Evolutionary conservation across 2,329 filamentous ascomycete species (phyloP).

Genomic region (Meredithiella fracta): DNA sequence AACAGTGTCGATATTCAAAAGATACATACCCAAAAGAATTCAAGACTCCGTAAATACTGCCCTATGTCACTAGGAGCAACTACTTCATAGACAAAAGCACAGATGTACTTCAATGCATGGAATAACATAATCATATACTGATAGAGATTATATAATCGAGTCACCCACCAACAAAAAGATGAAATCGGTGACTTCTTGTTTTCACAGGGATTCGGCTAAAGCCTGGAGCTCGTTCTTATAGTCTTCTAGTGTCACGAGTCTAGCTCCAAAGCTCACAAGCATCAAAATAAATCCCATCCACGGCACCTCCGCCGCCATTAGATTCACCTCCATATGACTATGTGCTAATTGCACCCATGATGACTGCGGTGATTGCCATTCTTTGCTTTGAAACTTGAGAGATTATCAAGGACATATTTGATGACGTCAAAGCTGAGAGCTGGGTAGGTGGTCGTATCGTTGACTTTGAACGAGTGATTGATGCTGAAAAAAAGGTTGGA

Average conservation of each 20-base stretch:
- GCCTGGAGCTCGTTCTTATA: background rate
- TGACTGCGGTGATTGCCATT: background rate
- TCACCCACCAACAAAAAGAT: too few species aligned
- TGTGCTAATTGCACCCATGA: background rate
- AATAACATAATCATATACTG: background rate
- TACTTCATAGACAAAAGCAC: background rate
- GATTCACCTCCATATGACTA: background rate
- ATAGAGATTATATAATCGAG: too few species aligned
- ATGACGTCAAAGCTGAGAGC: background rate
- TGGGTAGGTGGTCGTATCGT: background rate
- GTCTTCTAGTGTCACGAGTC: background rate
- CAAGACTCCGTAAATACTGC: background rate
- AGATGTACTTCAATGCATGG: background rate
- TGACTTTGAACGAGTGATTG: background rate
- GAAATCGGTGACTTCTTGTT: too few species aligned
- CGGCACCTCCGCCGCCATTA: background rate
- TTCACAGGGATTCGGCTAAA: too few species aligned
- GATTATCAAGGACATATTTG: background rate
- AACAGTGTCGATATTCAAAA: too few species aligned
- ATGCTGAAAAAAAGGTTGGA: background rate
- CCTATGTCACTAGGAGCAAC: background rate
- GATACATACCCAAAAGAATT: too few species aligned
- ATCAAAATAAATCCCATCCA: background rate
- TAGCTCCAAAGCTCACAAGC: background rate
- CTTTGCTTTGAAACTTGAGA: background rate